Percentiles rank a stretch among this genome's conserved stretches.
Evolutionary conservation across 1,284 basidiomycete species (phyloP).

Genomic region (Ustilago loliicola): DNA sequence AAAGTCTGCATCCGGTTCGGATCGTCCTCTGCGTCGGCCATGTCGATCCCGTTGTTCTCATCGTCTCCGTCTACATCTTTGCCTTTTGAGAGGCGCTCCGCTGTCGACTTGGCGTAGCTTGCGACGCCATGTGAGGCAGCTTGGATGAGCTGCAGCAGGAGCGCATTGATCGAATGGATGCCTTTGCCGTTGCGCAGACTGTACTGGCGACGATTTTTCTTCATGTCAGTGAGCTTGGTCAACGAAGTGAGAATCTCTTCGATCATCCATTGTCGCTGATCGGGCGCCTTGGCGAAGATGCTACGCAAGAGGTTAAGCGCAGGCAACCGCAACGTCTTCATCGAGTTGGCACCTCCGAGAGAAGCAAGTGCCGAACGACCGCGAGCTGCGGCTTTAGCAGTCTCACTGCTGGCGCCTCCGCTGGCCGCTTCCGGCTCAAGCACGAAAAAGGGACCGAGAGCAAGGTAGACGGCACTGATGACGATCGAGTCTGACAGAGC

Average conservation of each 20-base stretch:
- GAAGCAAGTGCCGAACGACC: constrained; percentile 48
- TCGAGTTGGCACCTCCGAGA: constrained; percentile 70
- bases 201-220: constrained; percentile 83
- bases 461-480: constrained; percentile 89
- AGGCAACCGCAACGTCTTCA: constrained; percentile 84
- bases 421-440: constrained; percentile 75
- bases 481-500: constrained; percentile 72
- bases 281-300: constrained; percentile 89
- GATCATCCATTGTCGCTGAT: constrained; percentile 93
- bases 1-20: constrained; percentile 20
- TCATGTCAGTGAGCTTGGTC: constrained; percentile 88
- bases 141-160: constrained; percentile 94
- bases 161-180: constrained; percentile 90
- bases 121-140: constrained; percentile 74
- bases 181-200: constrained; percentile 75
- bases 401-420: constrained; percentile 37
- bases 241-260: constrained; percentile 92
- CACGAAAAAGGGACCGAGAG: constrained; percentile 89
- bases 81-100: constrained; percentile 35
- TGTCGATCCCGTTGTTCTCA: constrained; percentile 3
- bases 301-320: constrained; percentile 81
- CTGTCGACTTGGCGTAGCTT: constrained; percentile 27
- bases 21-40: constrained; percentile 10
- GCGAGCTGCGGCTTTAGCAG: constrained; percentile 34
- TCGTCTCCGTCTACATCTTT: constrained; percentile 19